These are phyloP conservation scores for Eimeria praecox DNA, from an alignment of 169 alveolate species.

Conservation along the genomic window DNA sequence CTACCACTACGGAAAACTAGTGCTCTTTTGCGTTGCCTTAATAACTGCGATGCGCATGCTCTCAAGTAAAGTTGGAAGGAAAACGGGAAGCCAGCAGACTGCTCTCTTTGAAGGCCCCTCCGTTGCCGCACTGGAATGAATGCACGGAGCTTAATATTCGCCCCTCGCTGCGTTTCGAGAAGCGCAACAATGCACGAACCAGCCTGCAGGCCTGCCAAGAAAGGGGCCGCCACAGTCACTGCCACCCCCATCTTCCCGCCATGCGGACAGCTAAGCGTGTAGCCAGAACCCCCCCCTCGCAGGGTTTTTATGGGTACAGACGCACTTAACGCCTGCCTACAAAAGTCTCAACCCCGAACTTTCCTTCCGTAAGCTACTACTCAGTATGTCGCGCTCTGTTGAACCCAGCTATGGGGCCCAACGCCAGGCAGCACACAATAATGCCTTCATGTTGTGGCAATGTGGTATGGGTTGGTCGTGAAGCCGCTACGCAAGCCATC, in stretches of 20 bases:
- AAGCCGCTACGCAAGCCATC: conserved; percentile 54
- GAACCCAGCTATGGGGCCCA: conserved; percentile 43
- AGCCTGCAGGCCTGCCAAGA: conserved; percentile 63
- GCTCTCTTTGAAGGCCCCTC: conserved; percentile 57
- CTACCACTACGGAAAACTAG: no score
- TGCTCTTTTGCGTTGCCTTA: neutral
- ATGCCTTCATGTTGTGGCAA: conserved; percentile 48
- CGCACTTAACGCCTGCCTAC: conserved; percentile 23
- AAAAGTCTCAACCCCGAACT: conserved; percentile 17
- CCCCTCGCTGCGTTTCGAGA: conserved; percentile 67
- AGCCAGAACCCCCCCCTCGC: conserved; percentile 36
- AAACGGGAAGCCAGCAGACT: conserved; percentile 72
- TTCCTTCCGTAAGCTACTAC: conserved; percentile 33
- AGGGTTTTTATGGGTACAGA: neutral
- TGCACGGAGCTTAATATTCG: conserved; percentile 42
- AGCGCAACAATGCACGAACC: conserved; percentile 76
- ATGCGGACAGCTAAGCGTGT: conserved; percentile 50
- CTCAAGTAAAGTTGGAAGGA: conserved; percentile 69
- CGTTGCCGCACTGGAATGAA: conserved; percentile 41
- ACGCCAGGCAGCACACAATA: conserved; percentile 63
- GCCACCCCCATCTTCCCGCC: conserved; percentile 73
- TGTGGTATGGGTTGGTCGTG: neutral
- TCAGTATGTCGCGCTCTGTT: conserved; percentile 62
- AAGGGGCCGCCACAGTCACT: conserved; percentile 44
- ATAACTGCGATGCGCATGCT: conserved; percentile 73